Conservation (phyloP, 768 basidiomycete genomes). For the Thelephora aurantiotincta region DNA sequence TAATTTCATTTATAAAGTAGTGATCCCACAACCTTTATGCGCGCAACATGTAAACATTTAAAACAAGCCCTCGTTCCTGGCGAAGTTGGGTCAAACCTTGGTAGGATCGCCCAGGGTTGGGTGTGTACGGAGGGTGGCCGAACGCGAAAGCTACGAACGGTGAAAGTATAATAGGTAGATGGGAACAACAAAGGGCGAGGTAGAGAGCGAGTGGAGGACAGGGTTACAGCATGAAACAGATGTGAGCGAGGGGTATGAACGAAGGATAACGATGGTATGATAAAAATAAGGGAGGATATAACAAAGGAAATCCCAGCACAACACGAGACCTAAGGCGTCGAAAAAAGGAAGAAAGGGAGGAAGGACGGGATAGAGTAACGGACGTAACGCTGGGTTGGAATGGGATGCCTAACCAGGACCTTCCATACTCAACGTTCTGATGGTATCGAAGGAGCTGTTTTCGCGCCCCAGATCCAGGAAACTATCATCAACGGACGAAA, state of each 20-base stretch:
- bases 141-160: constrained; percentile 9
- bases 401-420: not conserved
- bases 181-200: not conserved
- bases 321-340: not conserved
- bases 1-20: too few relatives aligned
- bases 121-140: not conserved
- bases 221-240: not conserved
- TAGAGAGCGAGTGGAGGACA: not conserved
- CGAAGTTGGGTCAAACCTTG: too few relatives aligned
- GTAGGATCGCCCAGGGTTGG: too few relatives aligned
- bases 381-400: too few relatives aligned
- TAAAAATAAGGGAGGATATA: not conserved
- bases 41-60: too few relatives aligned
- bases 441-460: constrained; percentile 25
- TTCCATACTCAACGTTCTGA: constrained; percentile 12
- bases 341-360: not conserved
- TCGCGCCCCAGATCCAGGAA: constrained; percentile 26
- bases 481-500: constrained; percentile 17
- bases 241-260: too few relatives aligned
- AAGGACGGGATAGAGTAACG: not conserved
- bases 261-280: not conserved
- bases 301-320: not conserved
- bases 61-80: too few relatives aligned
- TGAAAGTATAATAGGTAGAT: constrained; percentile 1
- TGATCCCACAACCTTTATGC: too few relatives aligned